Evolutionary conservation across 208 protist genomes (phyloP), one percentile per base, ranked within the genome.

Genomic region (Angomonas deanei): DNA sequence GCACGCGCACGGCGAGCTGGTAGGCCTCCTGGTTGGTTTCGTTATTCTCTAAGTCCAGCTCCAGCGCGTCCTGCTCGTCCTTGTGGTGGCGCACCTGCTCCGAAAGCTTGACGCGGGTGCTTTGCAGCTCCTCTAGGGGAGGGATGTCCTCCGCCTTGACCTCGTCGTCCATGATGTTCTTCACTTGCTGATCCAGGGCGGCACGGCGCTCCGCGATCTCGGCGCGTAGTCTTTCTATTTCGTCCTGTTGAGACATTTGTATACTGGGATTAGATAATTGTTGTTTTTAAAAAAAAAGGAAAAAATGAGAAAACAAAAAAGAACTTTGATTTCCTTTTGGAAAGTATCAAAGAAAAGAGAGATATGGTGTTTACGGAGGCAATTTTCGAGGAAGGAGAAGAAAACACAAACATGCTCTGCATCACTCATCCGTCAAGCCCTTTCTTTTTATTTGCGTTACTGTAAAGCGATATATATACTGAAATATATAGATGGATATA

Each of bases 51-150:
- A 91, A 74, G 57, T 91, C 78, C 23, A 84, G 81, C 19, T 72
- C 50, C 21, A 89, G 59, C 8, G 78, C 78, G 63, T 91, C 82
- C 61, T 86, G 81, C 68, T 88, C 81, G 56, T 93, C 81, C 77
- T 90, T 87, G 79, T 84, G 72, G 64, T 89, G 78, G 50, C 73
- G 84, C 36, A 86, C 74, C 58, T 81, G 61, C 70, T 88, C 66
- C 6, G 66, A 64, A 3, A 93, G 74, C 3, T 66, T 64, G 46
- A 73, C 60, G 3, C 84, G 81, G 69, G 88, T 81, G 39, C 64
- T 56, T 5, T 66, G 68, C 49, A 92, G 75, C 36, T 66, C 75
- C 53, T 86, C 70, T 42, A 92, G 61, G 8, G 76, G 66, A 0
- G 80, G 82, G 55, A 92, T 69, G 13, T 54, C 30, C 2, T 64